A percentile compares a stretch with the other conserved stretches of the same genome.
Conservation (phyloP, 208 protist species). For the Acanthamoeba lenticulata region DNA sequence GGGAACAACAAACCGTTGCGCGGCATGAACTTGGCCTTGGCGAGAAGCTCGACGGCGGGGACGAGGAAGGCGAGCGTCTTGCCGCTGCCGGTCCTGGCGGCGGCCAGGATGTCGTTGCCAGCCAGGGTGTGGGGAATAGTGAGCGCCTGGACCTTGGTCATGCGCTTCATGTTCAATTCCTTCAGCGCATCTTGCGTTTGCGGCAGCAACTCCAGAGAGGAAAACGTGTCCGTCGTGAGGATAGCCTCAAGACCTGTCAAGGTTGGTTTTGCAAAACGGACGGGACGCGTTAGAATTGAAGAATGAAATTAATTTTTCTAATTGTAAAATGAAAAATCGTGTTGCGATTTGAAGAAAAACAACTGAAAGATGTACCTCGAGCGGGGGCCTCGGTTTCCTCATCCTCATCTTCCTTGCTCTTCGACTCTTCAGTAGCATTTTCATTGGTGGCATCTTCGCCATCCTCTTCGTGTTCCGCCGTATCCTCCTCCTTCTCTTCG, state of each 20-base stretch:
- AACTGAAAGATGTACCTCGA: no score
- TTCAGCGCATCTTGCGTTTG: background rate
- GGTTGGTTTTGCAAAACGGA: no score
- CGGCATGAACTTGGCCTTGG: constrained; percentile 93
- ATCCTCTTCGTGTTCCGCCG: background rate
- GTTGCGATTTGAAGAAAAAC: background rate
- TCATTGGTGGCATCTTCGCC: no score
- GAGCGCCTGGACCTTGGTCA: constrained; percentile 97
- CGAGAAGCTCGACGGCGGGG: constrained; percentile 98
- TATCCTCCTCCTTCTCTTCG: background rate
- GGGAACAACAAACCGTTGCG: constrained; percentile 96
- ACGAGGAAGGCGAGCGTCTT: constrained; percentile 99
- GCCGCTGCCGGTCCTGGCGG: constrained; percentile 97
- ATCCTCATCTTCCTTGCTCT: background rate
- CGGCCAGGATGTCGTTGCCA: constrained; percentile 97
- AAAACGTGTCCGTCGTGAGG: background rate
- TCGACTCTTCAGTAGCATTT: no score
- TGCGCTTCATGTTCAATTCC: constrained; percentile 43
- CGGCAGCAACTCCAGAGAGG: background rate
- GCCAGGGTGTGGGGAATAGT: constrained; percentile 94
- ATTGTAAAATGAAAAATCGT: background rate
- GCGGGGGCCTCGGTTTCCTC: background rate
- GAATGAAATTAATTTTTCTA: background rate
- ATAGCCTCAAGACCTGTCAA: background rate
- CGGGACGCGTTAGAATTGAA: no score